Evolutionary conservation across 1,284 basidiomycete species (phyloP).

Genomic region (Boletus semigastroideus): DNA sequence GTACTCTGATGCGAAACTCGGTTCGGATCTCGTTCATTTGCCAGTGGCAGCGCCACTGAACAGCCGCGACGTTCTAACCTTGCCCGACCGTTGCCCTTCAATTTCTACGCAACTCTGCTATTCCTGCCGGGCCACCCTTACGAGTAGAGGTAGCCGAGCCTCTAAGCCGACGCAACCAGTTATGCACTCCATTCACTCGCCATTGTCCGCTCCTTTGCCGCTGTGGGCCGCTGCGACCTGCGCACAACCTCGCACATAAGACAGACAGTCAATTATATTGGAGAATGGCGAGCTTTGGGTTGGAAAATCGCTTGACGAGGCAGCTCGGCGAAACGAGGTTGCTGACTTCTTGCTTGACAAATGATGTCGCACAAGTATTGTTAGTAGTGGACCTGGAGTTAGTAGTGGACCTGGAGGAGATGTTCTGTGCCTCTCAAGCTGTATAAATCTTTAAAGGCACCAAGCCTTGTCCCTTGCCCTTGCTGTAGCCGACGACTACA

Average conservation of each 20-base stretch:
- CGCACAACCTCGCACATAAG: slow-evolving; percentile 6
- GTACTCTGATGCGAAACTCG: slow-evolving; percentile 36
- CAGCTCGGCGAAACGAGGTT: slow-evolving; percentile 34
- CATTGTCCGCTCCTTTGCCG: slow-evolving; percentile 33
- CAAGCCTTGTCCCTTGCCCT: background rate
- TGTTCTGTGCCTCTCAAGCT: background rate
- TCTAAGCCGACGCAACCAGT: slow-evolving; percentile 12
- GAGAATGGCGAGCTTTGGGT: slow-evolving; percentile 23
- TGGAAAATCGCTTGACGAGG: slow-evolving; percentile 21
- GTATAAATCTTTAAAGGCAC: background rate
- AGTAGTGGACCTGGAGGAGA: background rate
- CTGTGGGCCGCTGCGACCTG: slow-evolving; percentile 34
- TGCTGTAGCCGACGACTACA: slow-evolving; percentile 35
- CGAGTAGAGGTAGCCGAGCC: slow-evolving; percentile 57
- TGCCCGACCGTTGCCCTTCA: slow-evolving; percentile 23
- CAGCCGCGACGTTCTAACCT: slow-evolving; percentile 15
- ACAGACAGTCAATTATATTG: background rate
- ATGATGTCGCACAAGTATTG: background rate
- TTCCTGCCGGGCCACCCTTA: slow-evolving; percentile 70
- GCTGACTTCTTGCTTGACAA: slow-evolving; percentile 37
- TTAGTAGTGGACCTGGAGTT: background rate
- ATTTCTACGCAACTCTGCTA: slow-evolving; percentile 66
- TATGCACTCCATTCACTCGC: background rate
- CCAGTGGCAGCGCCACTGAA: slow-evolving; percentile 2
- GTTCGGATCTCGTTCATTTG: slow-evolving; percentile 11